These are phyloP conservation scores for Talaromyces verruculosus DNA, from an alignment of 2,329 filamentous ascomycete genomes.

Conservation along the genomic window DNA sequence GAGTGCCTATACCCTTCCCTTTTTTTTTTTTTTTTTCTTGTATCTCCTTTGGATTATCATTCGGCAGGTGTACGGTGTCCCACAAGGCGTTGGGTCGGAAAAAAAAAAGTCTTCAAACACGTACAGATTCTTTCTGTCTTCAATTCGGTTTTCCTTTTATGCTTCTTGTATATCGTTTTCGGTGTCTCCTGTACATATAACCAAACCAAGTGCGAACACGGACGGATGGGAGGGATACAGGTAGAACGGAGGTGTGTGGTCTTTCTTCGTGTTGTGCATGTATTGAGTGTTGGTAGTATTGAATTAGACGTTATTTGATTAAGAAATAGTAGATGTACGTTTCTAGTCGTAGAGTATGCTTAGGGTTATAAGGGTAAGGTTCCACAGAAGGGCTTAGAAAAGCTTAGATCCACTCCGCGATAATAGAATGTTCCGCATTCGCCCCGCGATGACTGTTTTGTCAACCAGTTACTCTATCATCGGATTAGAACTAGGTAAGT, in stretches of 20 bases:
- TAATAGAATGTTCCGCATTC: conserved; percentile 2
- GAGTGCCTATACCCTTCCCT: conserved; percentile 4
- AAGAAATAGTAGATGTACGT: not conserved
- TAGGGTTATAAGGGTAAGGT: not conserved
- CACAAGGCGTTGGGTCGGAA: conserved; percentile 10
- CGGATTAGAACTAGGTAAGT: not conserved
- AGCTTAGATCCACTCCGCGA: conserved; percentile 7
- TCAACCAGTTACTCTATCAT: not conserved
- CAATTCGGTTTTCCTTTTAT: not conserved
- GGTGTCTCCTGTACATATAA: conserved; percentile 14
- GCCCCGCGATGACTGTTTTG: conserved; percentile 1
- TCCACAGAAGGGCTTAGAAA: conserved; percentile 8
- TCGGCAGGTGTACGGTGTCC: conserved; percentile 6
- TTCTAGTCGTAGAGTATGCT: not conserved
- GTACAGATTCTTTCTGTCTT: not conserved
- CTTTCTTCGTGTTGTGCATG: not conserved
- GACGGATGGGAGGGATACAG: conserved; percentile 2
- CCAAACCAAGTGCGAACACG: not conserved
- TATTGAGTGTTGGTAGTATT: not conserved
- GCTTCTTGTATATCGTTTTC: conserved; percentile 1
- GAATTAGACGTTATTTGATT: not conserved
- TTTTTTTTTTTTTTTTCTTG: not conserved
- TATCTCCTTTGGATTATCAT: conserved; percentile 1
- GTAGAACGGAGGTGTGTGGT: not conserved
- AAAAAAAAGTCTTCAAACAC: conserved; percentile 4